Percentiles rank a stretch among this genome's conserved stretches.
Evolutionary conservation across 768 basidiomycete species (phyloP).

Genomic region (Amyloporia xantha): DNA sequence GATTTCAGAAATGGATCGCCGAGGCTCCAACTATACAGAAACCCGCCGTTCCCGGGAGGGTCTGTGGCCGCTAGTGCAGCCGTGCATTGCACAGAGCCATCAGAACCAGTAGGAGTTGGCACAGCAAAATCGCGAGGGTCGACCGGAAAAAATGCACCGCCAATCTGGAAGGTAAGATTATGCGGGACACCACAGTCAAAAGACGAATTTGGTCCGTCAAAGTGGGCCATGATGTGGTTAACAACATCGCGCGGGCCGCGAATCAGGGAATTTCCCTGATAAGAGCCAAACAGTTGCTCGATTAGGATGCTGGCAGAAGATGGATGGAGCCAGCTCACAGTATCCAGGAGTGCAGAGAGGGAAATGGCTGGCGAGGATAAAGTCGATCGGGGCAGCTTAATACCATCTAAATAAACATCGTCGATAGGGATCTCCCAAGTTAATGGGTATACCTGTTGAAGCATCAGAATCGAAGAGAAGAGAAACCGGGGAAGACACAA

Average conservation of each 20-base stretch:
- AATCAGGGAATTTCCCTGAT: slow-evolving; percentile 71
- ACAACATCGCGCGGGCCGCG: slow-evolving; percentile 70
- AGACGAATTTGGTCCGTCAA: slow-evolving; percentile 29
- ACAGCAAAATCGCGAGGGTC: slow-evolving; percentile 68
- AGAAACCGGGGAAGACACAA: too few relatives aligned
- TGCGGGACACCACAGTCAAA: slow-evolving; percentile 60
- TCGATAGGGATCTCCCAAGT: slow-evolving; percentile 68
- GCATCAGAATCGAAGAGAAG: too few relatives aligned
- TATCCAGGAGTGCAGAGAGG: slow-evolving; percentile 65
- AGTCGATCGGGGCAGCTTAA: slow-evolving; percentile 49
- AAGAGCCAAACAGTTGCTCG: background rate
- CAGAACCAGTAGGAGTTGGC: slow-evolving; percentile 27
- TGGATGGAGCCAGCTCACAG: slow-evolving; percentile 35
- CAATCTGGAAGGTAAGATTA: slow-evolving; percentile 60
- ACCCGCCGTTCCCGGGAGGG: slow-evolving; percentile 46
- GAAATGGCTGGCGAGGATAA: slow-evolving; percentile 41
- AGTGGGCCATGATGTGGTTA: slow-evolving; percentile 32
- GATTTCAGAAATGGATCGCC: slow-evolving; percentile 73
- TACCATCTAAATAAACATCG: slow-evolving; percentile 65
- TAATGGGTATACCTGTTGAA: slow-evolving; percentile 22
- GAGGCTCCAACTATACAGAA: slow-evolving; percentile 71
- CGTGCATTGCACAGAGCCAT: slow-evolving; percentile 30
- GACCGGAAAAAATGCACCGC: slow-evolving; percentile 61
- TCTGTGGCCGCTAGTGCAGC: slow-evolving; percentile 59
- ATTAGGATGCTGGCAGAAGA: background rate